Percentiles rank a stretch among this genome's conserved stretches.
These are phyloP conservation scores for Alternaria conjuncta DNA, from an alignment of 2,329 filamentous ascomycete genomes.

Conservation along the genomic window DNA sequence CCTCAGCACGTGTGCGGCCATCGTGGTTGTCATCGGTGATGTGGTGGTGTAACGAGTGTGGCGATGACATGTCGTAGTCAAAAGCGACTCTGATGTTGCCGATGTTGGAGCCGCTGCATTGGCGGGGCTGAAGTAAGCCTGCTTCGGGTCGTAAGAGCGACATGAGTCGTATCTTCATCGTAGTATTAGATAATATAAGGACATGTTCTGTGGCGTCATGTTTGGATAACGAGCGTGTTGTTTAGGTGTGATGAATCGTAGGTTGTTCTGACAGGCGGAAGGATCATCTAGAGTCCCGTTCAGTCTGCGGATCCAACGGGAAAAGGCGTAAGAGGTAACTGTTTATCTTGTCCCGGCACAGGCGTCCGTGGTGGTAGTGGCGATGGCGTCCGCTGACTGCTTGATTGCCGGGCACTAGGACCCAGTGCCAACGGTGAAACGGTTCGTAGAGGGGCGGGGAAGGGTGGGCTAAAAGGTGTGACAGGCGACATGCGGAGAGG, in stretches of 20 bases:
- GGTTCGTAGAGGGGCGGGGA: slow-evolving; percentile 18
- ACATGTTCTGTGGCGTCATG: neutral
- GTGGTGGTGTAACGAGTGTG: neutral
- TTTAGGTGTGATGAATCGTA: neutral
- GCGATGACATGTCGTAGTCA: neutral
- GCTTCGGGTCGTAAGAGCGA: neutral
- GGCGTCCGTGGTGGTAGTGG: slow-evolving; percentile 8
- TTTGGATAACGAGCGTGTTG: neutral
- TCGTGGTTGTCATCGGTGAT: neutral
- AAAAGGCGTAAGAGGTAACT: slow-evolving; percentile 42
- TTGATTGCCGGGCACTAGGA: slow-evolving; percentile 13
- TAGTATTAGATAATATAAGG: neutral
- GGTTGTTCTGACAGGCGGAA: too few species aligned
- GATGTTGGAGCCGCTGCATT: neutral
- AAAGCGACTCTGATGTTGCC: neutral
- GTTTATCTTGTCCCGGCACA: slow-evolving; percentile 27
- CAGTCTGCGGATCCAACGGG: slow-evolving; percentile 19
- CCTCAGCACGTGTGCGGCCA: neutral
- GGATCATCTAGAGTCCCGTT: neutral
- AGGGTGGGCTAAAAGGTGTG: slow-evolving; percentile 18
- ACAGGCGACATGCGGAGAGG: slow-evolving; percentile 30
- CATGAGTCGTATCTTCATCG: neutral
- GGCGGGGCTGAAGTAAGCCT: neutral
- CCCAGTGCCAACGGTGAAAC: slow-evolving; percentile 15
- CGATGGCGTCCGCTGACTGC: slow-evolving; percentile 10